Evolutionary conservation across 768 basidiomycete species (phyloP), one percentile per base, ranked within the genome.

Genomic region (Termitomyces sp.): DNA sequence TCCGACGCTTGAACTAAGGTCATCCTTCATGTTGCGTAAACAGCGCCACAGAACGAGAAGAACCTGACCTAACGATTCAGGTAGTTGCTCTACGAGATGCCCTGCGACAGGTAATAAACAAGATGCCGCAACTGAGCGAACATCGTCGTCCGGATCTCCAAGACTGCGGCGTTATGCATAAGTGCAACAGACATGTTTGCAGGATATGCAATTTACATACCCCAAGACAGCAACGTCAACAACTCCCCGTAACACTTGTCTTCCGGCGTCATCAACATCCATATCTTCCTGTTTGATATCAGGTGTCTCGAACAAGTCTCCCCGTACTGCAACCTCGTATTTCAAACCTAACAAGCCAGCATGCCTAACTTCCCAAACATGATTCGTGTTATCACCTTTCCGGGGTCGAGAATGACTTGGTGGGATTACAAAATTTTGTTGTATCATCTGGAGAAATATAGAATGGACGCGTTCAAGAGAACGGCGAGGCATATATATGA

Each of bases 301-400:
- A 28, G 65, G 64, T 7, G 73, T 67, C 26, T 83, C 81, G 57
- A 98, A 86, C 24, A 98, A 73, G 68, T 97, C 94, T 54, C 80
- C 84, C 62, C 94, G 78, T 18, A 98, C 97, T 15, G 96, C 97
- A 37, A 98, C 94, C 70, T 98, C 92, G 69, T 98, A 98, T 76
- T 98, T 98, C 70, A 99, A 86, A 1, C 97, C 97, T 9, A 98
- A 81, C 58, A 99, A 74, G 29, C 97, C 97, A n/a, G 97, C 95
- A 75, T 99, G 97, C 55, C 96, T 82, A 51, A 99, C 89, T 72
- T 98, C 93, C 97, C 97, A 99, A 7, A 94, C 82, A 70, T 95
- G 92, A 54, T 73, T 74, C 63, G 75, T 70, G 59, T 83, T 76
- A 62, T 70, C 57, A 26, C 76, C 74, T 31, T 61, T 59, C 51